Conservation (phyloP, 306 rosid species). For the Cucurbita ficifolia region DNA sequence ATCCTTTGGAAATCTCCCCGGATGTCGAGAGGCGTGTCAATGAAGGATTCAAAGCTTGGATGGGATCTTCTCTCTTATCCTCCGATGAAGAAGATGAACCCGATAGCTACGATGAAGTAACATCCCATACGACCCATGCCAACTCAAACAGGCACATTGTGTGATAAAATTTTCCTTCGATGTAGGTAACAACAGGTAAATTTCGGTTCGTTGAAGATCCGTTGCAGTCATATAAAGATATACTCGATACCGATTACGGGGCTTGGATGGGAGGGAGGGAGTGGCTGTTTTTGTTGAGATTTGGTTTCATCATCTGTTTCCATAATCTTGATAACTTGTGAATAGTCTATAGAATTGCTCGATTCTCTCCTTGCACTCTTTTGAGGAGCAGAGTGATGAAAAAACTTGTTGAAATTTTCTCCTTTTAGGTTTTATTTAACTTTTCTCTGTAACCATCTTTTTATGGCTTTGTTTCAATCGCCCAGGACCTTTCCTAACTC, state of each 20-base stretch:
- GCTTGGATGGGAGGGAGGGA: not conserved
- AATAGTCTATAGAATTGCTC: not conserved
- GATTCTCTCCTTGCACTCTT: not conserved
- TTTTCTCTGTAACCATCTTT: not conserved
- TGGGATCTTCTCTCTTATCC: constrained; percentile 88
- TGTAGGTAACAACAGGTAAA: not conserved
- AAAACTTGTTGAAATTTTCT: not conserved
- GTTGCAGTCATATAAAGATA: not conserved
- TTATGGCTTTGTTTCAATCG: not conserved
- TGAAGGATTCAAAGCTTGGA: constrained; percentile 93
- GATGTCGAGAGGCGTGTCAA: constrained; percentile 71
- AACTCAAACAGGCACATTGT: constrained; percentile 32
- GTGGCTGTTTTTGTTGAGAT: not conserved
- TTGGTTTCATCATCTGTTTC: not conserved
- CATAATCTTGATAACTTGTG: not conserved
- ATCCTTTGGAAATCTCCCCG: constrained; percentile 62
- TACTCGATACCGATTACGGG: not conserved
- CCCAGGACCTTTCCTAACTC: not conserved
- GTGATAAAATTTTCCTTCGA: constrained; percentile 3
- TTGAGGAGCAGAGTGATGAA: not conserved
- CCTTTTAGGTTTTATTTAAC: not conserved
- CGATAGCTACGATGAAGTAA: constrained; percentile 38
- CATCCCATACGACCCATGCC: constrained; percentile 18
- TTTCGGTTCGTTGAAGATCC: not conserved
- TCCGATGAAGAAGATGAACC: constrained; percentile 91